A percentile compares a stretch with the other conserved stretches of the same genome.
phyloP scores from a whole-genome alignment of 345 rosid species.

The Lepidium didymum region DNA sequence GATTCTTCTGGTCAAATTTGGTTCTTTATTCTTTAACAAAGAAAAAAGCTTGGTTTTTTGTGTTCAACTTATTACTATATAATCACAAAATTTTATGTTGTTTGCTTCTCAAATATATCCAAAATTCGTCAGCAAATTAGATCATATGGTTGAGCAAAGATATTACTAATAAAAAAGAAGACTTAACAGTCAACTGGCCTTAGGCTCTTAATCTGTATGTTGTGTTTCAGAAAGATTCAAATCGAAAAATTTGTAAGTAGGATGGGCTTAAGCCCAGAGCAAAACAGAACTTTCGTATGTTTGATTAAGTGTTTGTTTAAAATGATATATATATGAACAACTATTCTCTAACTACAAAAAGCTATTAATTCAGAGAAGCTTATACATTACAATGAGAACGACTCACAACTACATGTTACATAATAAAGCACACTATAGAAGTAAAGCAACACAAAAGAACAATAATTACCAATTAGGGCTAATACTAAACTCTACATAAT shows the following conservation, averaged over 20 bases:
- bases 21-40: neutral
- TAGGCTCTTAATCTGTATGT: neutral
- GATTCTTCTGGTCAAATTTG: slow-evolving; percentile 16
- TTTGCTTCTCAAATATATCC: neutral
- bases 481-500: slow-evolving; percentile 14
- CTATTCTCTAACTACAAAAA: too few relatives aligned
- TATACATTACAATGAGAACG: slow-evolving; percentile 13
- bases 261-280: neutral
- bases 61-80: neutral
- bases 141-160: neutral
- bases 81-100: neutral
- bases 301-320: too few relatives aligned
- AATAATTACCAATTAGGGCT: neutral
- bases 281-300: neutral
- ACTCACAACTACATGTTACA: slow-evolving; percentile 2
- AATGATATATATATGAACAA: too few relatives aligned
- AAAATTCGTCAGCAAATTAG: neutral
- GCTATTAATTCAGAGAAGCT: slow-evolving; percentile 13
- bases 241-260: neutral
- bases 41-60: neutral
- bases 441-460: neutral
- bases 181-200: neutral
- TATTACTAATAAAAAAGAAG: neutral
- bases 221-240: neutral
- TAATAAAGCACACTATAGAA: slow-evolving; percentile 5